Base-by-base conservation (phyloP, 2,329 filamentous ascomycete species). In the Botrytis galanthina region DNA sequence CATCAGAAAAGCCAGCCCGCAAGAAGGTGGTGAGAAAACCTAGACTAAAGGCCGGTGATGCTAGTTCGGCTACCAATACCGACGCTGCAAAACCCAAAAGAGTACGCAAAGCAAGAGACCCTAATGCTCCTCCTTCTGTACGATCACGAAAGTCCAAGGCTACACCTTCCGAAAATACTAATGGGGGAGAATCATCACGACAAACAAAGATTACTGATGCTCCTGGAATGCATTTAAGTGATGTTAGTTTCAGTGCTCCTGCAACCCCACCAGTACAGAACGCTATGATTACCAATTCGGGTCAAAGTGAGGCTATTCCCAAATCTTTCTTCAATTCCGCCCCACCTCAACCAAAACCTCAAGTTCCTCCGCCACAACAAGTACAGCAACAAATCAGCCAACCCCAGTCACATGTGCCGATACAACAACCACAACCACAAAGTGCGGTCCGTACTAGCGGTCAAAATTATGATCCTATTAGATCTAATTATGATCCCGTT, bases 401-500 rank as follows among this genome's bases (percentile, higher is more conserved):
- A 71, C 60, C 62, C 12, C 70, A 60, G 48, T 73, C 71, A 59
- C 77, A 73, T 75, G 77, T 76, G 73, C 77, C 72, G 73, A 78
- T 72, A 74, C 78, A 73, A 70, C 32, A 29, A 54, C 10, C 35
- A 16, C 74, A 87, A 87, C 10, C 35, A 29, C 74, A 87, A 87
- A 76, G 84, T 82, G n/a, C 84, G 20, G 83, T 84, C 68, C 85
- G 91, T 68, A 90, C 91, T 22, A 92, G 92, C 79, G 92, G 94
- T 61, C 93, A 94, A 79, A 93, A 92, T 79, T 98, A 96, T 83
- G 95, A 98, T 81, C 95, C 95, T 0, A 94, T 97, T 76, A 89
- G 95, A 64, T 88, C 92, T n/a, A 90, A 87, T 76, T 91, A 90
- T 77, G 89, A 91, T 77, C 89, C 89, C 1, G 85, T 90, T 67